phyloP scores from a whole-genome alignment of 331 rosid genomes.

The Telfairia occidentalis region DNA sequence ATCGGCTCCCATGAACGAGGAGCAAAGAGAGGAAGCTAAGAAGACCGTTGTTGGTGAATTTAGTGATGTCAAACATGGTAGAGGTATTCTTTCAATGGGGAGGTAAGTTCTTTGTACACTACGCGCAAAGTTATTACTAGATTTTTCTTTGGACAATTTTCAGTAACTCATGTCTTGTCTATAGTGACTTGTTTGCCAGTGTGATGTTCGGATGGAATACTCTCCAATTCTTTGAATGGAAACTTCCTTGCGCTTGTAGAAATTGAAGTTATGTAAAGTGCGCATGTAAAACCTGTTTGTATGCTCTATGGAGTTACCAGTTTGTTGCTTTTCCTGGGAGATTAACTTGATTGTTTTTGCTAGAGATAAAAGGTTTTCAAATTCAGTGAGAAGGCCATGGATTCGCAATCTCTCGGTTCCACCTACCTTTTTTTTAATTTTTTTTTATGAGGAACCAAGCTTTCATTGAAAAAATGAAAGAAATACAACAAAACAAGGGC shows the following conservation, averaged over 20 bases:
- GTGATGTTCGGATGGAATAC: background rate
- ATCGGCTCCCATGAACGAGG: conserved; percentile 77
- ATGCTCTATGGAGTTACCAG: background rate
- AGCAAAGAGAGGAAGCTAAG: conserved; percentile 50
- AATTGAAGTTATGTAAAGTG: background rate
- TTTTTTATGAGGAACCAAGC: too few species aligned
- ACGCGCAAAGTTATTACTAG: background rate
- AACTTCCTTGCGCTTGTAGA: background rate
- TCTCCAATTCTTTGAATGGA: background rate
- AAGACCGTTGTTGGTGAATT: conserved; percentile 83
- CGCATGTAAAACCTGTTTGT: background rate
- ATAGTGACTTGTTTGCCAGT: background rate
- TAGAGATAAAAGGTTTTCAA: too few species aligned
- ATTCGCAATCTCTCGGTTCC: background rate
- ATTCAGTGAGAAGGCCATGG: background rate
- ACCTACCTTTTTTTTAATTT: too few species aligned
- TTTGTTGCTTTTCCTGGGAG: background rate
- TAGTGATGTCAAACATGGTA: conserved; percentile 71
- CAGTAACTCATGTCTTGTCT: background rate
- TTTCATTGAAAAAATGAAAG: too few species aligned
- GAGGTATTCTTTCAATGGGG: conserved; percentile 98
- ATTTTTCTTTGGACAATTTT: background rate
- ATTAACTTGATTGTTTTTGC: background rate
- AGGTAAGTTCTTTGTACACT: conserved; percentile 36
- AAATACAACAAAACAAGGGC: too few species aligned